Base-by-base conservation (phyloP, 2,329 filamentous ascomycete species). In the Aspergillus terreus region DNA sequence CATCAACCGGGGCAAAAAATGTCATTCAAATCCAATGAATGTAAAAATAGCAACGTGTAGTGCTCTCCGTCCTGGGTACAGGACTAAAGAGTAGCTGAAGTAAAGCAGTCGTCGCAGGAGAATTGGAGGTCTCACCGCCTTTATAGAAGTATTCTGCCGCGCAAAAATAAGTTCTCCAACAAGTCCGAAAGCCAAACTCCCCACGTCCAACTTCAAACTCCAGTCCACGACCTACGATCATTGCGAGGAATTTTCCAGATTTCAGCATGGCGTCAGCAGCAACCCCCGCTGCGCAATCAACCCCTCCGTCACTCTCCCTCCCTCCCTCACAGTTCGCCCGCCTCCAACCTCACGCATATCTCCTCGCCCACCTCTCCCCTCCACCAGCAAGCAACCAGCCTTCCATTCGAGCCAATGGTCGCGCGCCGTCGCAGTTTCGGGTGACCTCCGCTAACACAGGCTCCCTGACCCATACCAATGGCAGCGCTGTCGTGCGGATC, bases 391-490 rank as follows among this genome's bases (percentile, higher is more conserved):
- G 76, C 58, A 69, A 73, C 48, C 72, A 76, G 51, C 74, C 80
- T 47, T 79, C 87, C 2, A 77, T 82, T 42, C 88, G 94, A 64
- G 89, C 91, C 66, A 96, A 95, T 70, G 89, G 89, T 57, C 89
- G 94, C 59, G 71, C 78, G 2, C 82, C 88, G 6, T 76, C 81
- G 27, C 81, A 92, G 63, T 83, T 85, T 52, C 86, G 94, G 42
- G 70, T 78, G 19, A 84, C 88, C n/a, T 84, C 85, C 32, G 79
- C 94, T 61, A 94, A 96, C 71, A 84, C 84, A 0, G 88, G 88
- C 23, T 94, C 90, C 19, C 78, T 99, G 46, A 89, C 90, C 0
- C 91, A 99, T 70, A 87, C 90, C 50, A 86, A 95, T 67, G 94
- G 94, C 47, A 95, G 90, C 63, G 87, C 92, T 1, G 86, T 97